These are phyloP conservation scores for Globisporangium iwayamae DNA, from an alignment of 352 stramenopile species.

Conservation along the genomic window DNA sequence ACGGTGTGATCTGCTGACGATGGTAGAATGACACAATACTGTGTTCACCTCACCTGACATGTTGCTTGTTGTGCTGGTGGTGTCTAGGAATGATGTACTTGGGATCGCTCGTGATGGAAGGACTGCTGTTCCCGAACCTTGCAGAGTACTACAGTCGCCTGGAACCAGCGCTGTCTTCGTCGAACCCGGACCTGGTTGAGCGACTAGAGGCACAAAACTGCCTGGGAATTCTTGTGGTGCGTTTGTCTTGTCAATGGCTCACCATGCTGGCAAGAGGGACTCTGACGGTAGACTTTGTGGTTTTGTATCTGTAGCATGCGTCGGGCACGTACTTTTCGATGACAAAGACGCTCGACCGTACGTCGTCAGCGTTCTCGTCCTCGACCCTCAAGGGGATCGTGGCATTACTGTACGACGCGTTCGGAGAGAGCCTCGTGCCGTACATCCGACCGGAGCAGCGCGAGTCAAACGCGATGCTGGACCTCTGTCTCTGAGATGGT, in stretches of 20 bases:
- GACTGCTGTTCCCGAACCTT: conserved; percentile 89
- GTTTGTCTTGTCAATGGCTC: conserved; percentile 1
- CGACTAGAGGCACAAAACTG: conserved; percentile 84
- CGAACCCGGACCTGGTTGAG: conserved; percentile 75
- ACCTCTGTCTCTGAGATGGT: conserved; percentile 36
- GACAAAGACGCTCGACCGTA: conserved; percentile 36
- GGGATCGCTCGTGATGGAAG: conserved; percentile 91
- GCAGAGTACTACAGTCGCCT: conserved; percentile 84
- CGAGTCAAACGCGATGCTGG: conserved; percentile 36
- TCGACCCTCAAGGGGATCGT: conserved; percentile 49
- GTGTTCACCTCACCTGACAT: neutral
- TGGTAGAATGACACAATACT: neutral
- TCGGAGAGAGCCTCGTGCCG: conserved; percentile 73
- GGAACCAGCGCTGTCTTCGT: conserved; percentile 70
- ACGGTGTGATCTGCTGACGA: conserved; percentile 39
- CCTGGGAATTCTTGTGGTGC: conserved; percentile 82
- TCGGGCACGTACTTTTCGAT: conserved; percentile 78
- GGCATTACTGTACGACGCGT: conserved; percentile 66
- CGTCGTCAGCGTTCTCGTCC: conserved; percentile 27
- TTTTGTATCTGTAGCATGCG: conserved; percentile 44
- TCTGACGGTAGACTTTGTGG: neutral
- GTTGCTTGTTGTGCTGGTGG: neutral
- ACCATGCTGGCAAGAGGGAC: neutral
- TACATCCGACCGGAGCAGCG: conserved; percentile 61
- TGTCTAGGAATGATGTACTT: conserved; percentile 81